A percentile compares a stretch with the other conserved stretches of the same genome.
These are phyloP conservation scores for Datisca glomerata DNA, from an alignment of 306 rosid species.

Conservation along the genomic window DNA sequence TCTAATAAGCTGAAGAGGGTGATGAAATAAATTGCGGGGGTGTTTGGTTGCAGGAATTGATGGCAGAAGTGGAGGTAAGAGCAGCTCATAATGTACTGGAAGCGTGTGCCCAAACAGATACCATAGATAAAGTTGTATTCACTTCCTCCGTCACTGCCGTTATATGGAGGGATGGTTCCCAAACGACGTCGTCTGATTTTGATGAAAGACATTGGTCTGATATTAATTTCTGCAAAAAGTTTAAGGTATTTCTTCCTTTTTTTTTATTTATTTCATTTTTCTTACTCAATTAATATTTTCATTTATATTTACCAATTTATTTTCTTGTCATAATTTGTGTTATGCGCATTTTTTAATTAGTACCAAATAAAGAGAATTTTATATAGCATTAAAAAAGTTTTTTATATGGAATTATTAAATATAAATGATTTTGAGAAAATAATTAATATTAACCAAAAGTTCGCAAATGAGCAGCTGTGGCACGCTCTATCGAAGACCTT, in stretches of 20 bases:
- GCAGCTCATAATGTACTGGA: constrained; percentile 36
- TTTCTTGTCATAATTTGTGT: neutral
- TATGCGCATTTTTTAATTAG: too few species aligned
- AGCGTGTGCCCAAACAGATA: constrained; percentile 28
- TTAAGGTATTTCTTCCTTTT: constrained; percentile 9
- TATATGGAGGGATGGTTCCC: constrained; percentile 17
- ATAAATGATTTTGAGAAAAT: neutral
- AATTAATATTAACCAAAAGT: neutral
- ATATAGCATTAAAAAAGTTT: neutral
- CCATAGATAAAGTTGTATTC: constrained; percentile 20
- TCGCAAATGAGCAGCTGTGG: constrained; percentile 19
- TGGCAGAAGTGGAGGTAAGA: constrained; percentile 26
- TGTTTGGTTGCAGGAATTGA: constrained; percentile 21
- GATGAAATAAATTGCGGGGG: neutral
- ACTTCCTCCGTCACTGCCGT: constrained; percentile 27
- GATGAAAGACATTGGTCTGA: constrained; percentile 28
- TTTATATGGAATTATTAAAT: too few species aligned
- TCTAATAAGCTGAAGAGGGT: too few species aligned
- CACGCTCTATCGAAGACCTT: constrained; percentile 23
- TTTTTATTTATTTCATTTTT: neutral
- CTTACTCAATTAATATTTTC: neutral
- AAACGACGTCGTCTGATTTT: constrained; percentile 7
- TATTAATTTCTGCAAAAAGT: constrained; percentile 21
- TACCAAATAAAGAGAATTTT: neutral
- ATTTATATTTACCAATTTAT: neutral